Evolutionary conservation across 352 stramenopile genomes (phyloP).

Genomic region (Globisporangium echinulatum): DNA sequence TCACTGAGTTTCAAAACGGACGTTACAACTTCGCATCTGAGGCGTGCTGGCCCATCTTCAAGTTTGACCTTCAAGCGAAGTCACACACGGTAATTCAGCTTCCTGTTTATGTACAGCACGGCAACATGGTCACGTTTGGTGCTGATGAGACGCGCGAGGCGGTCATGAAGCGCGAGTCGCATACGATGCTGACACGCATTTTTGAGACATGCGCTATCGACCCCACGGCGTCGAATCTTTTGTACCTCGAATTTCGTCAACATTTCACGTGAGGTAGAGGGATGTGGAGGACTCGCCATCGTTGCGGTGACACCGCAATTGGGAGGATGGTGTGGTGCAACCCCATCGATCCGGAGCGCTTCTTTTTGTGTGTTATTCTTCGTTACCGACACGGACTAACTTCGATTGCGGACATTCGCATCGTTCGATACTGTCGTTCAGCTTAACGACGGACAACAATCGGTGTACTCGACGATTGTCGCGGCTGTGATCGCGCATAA

Average conservation of each 20-base stretch:
- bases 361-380: constrained; percentile 63
- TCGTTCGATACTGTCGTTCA: neutral
- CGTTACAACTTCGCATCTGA: neutral
- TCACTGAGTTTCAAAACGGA: neutral
- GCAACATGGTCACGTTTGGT: constrained; percentile 8
- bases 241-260: constrained; percentile 1
- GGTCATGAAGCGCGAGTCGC: constrained; percentile 11
- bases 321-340: neutral
- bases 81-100: neutral
- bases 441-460: neutral
- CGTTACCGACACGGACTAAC: constrained; percentile 62
- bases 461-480: no score
- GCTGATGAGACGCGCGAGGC: constrained; percentile 1
- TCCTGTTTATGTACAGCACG: neutral
- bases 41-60: constrained; percentile 5
- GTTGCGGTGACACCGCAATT: neutral
- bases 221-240: neutral
- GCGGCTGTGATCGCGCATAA: no score
- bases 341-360: constrained; percentile 15
- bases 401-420: constrained; percentile 12
- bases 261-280: neutral
- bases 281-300: neutral
- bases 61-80: constrained; percentile 3
- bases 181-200: constrained; percentile 32
- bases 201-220: constrained; percentile 38